These are phyloP conservation scores for Comarum palustre DNA, from an alignment of 306 rosid species.

Conservation along the genomic window DNA sequence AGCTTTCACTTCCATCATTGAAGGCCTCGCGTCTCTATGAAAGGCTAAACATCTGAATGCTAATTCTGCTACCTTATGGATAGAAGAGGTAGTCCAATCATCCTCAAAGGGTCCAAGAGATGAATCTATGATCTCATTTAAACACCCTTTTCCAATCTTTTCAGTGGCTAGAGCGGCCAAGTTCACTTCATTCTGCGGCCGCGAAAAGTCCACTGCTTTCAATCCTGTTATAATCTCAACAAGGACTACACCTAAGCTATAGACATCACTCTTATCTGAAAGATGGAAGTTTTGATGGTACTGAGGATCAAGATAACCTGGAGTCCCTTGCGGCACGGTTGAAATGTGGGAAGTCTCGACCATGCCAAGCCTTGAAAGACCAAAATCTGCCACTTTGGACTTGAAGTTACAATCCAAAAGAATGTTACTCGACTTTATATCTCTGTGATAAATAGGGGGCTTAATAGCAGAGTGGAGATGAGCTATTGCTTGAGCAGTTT, in stretches of 20 bases:
- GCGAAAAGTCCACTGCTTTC: slow-evolving; percentile 76
- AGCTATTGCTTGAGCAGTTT: slow-evolving; percentile 87
- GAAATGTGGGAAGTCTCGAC: slow-evolving; percentile 77
- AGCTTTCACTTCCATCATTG: slow-evolving; percentile 79
- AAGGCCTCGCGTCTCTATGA: slow-evolving; percentile 88
- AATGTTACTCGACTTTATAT: slow-evolving; percentile 86
- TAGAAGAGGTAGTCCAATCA: slow-evolving; percentile 43
- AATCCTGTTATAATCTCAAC: slow-evolving; percentile 77
- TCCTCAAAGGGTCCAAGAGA: slow-evolving; percentile 40
- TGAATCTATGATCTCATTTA: slow-evolving; percentile 72
- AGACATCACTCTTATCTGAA: slow-evolving; percentile 89
- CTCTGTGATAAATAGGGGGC: slow-evolving; percentile 89
- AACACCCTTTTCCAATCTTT: slow-evolving; percentile 58
- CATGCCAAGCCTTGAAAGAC: slow-evolving; percentile 85
- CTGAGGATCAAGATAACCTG: slow-evolving; percentile 92
- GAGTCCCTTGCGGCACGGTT: slow-evolving; percentile 96
- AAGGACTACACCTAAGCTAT: slow-evolving; percentile 91
- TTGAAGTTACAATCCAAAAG: slow-evolving; percentile 59
- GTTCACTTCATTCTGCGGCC: slow-evolving; percentile 74
- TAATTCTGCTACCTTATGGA: slow-evolving; percentile 74
- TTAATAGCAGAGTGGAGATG: slow-evolving; percentile 68
- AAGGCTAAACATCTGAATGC: slow-evolving; percentile 91
- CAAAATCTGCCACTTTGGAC: slow-evolving; percentile 89
- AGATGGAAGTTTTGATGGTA: slow-evolving; percentile 92
- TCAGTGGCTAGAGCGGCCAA: slow-evolving; percentile 67